A percentile compares a stretch with the other conserved stretches of the same genome.
Evolutionary conservation across 352 stramenopile genomes (phyloP).

Genomic region (Pythium angustatum): DNA sequence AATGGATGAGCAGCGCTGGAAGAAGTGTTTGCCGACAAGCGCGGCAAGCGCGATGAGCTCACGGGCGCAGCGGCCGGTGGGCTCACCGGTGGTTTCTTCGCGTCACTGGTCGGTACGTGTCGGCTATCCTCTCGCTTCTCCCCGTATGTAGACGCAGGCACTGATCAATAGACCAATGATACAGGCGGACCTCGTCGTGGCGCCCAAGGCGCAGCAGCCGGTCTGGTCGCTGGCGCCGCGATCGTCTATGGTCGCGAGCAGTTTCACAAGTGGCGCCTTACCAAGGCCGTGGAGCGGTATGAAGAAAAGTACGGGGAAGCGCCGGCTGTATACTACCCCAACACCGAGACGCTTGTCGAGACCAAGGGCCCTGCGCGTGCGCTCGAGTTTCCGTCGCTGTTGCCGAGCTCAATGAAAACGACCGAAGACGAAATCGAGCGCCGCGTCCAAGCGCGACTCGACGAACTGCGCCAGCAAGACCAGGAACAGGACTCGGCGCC

Average conservation of each 20-base stretch:
- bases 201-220: conserved; percentile 64
- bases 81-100: conserved; percentile 76
- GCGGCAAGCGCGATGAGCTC: conserved; percentile 57
- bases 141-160: not conserved
- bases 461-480: conserved; percentile 54
- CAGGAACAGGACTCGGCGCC: conserved; percentile 31
- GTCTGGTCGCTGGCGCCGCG: conserved; percentile 56
- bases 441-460: conserved; percentile 69
- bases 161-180: not conserved
- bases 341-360: conserved; percentile 60
- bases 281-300: conserved; percentile 76
- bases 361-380: conserved; percentile 54
- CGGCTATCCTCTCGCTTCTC: not conserved
- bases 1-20: conserved; percentile 70
- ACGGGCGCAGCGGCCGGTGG: conserved; percentile 55
- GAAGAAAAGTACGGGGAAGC: conserved; percentile 75
- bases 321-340: conserved; percentile 62
- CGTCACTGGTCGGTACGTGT: conserved; percentile 57
- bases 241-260: conserved; percentile 66
- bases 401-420: conserved; percentile 70
- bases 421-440: conserved; percentile 78
- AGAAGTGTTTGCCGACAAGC: conserved; percentile 76
- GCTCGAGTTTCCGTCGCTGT: conserved; percentile 69
- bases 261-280: conserved; percentile 77
- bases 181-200: conserved; percentile 66